These are phyloP conservation scores for Solanum arcanum DNA, from an alignment of 257 asterid genomes.

Conservation along the genomic window DNA sequence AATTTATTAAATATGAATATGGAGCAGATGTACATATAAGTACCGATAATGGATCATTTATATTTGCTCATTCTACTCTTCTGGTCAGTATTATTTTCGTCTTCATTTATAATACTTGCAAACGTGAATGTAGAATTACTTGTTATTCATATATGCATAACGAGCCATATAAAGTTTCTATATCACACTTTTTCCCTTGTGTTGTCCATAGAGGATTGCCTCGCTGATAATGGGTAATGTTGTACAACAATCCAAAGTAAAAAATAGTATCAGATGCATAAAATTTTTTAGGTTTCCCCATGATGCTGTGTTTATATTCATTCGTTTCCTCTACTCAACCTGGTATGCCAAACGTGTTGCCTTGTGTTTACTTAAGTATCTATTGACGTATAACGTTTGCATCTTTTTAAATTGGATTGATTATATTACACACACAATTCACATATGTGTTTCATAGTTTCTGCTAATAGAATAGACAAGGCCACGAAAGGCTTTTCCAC, in stretches of 20 bases:
- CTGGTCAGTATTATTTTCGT: conserved; percentile 31
- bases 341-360: conserved; percentile 29
- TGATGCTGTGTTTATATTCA: conserved; percentile 42
- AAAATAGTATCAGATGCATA: conserved; percentile 32
- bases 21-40: conserved; percentile 61
- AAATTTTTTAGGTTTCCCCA: conserved; percentile 52
- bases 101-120: neutral
- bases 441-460: neutral
- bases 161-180: neutral
- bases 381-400: neutral
- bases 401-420: neutral
- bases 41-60: conserved; percentile 22
- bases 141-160: neutral
- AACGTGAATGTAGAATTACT: neutral
- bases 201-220: conserved; percentile 44
- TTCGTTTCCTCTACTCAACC: conserved; percentile 73
- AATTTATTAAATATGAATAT: conserved; percentile 48
- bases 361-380: neutral
- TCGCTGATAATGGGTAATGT: conserved; percentile 50
- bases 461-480: neutral
- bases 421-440: neutral
- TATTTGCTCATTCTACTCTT: conserved; percentile 55
- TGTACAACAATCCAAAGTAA: conserved; percentile 43
- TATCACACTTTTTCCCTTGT: neutral
- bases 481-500: neutral